Percentiles rank a stretch among this genome's conserved stretches.
Evolutionary conservation across 108 stramenopile genomes (phyloP).

Genomic region (Nitzschia sp.): DNA sequence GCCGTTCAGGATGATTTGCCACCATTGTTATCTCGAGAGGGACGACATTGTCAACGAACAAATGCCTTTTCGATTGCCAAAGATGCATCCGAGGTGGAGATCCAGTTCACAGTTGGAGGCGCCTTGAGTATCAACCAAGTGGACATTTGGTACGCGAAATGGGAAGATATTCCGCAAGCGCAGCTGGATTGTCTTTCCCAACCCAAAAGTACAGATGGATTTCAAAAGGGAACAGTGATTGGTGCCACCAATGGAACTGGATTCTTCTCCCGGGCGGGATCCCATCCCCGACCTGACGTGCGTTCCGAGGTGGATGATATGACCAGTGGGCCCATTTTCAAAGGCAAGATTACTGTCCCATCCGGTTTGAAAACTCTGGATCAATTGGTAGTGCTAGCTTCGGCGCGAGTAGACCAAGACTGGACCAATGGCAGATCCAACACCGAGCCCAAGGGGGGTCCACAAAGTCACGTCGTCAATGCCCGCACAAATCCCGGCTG

Average conservation of each 20-base stretch:
- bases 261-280: slow-evolving; percentile 28
- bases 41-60: slow-evolving; percentile 10
- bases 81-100: slow-evolving; percentile 28
- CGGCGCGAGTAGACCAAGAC: slow-evolving; percentile 66
- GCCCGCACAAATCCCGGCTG: slow-evolving; percentile 87
- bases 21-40: slow-evolving; percentile 25
- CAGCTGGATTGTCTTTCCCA: slow-evolving; percentile 53
- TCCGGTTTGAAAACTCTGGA: slow-evolving; percentile 44
- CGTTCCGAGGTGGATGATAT: neutral
- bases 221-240: slow-evolving; percentile 6
- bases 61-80: slow-evolving; percentile 31
- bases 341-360: slow-evolving; percentile 47
- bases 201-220: slow-evolving; percentile 34
- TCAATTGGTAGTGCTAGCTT: slow-evolving; percentile 53
- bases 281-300: slow-evolving; percentile 24
- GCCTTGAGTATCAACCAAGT: slow-evolving; percentile 73
- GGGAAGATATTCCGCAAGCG: slow-evolving; percentile 50
- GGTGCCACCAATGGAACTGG: slow-evolving; percentile 29
- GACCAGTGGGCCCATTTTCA: slow-evolving; percentile 55
- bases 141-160: slow-evolving; percentile 68
- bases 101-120: slow-evolving; percentile 83
- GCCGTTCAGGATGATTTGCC: slow-evolving; percentile 60
- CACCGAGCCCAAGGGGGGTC: slow-evolving; percentile 32
- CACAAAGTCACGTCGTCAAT: slow-evolving; percentile 90
- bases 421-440: slow-evolving; percentile 46